Evolutionary conservation across 441 rosid genomes (phyloP), one percentile per base, ranked within the genome.

Genomic region (Erodium texanum): DNA sequence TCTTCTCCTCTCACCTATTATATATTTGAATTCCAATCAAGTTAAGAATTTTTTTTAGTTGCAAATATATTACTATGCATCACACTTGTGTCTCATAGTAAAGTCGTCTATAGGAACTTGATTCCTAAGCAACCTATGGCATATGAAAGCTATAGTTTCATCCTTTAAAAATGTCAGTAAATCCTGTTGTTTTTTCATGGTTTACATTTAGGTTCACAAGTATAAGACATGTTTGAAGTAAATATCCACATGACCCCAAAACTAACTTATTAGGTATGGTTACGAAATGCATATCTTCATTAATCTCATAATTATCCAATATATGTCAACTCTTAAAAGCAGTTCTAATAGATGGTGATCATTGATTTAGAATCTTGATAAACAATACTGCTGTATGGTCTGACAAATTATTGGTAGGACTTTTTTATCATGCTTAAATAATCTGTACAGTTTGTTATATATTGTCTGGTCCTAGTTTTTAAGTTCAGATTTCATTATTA

Each of bases 21-120:
- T 72, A 48, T n/a, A 48, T 48, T 66, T 68, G 68, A 73, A 41
- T 64, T 66, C 62, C 29, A 18, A 41, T 24, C 24, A 61, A 61
- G 32, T 61, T 23, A 68, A 72, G 76, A 38, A 8, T 77, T 79
- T 81, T 79, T 81, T 86, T 66, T 59, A 69, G 64, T 84, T 78
- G 70, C 70, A 70, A 34, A 69, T 70, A 71, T 65, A 29, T 71
- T 22, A 54, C 78, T 72, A 64, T 50, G 69, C 74, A 72, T 18
- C 68, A 54, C 32, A 66, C 18, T 19, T 59, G 59, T 45, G 43
- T 38, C 43, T 38, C 43, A 38, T 38, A 54, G 58, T 68, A 11
- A n/a, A 63, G 36, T 43, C 67, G 66, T 71, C 54, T 45, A 19
- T 41, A 32, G 58, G 3, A 69, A 66, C 81, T 77, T 79, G 75